Evolutionary conservation across 345 rosid species (phyloP), one percentile per base, ranked within the genome.

Genomic region (Eucalyptus tenuipes): DNA sequence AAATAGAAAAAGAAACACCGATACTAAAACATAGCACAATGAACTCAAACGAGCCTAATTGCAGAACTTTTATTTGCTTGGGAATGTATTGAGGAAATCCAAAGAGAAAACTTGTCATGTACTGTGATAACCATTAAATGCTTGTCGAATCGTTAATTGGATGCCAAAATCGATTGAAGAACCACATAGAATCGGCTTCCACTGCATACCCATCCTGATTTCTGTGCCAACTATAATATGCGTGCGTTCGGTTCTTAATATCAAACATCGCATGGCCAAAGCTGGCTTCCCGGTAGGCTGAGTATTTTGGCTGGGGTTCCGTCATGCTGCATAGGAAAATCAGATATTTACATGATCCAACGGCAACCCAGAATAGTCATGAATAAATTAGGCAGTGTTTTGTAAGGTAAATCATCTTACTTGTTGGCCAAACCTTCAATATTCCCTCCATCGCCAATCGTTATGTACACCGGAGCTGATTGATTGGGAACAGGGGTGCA

Each of bases 211-310:
- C 99, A 91, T 96, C 99, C 10, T 97, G 96, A 89, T 97, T 97
- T 33, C 98, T 91, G 86, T 97, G 98, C 99, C 99, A 97, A 89
- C 93, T 93, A 84, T 92, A 95, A 86, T 89, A 89, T 5, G 99
- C 99, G 12, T 96, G 99, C 6, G 99, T 96, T 89, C 94, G 87
- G 93, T 97, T 97, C 95, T 94, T 93, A 79, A 97, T 95, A 49
- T 93, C 94, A 4, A 96, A 95, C 33, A 93, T 92, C 29, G 98
- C 99, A 22, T 97, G 99, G 12, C 99, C 99, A 33, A 96, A 97
- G 89, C 99, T 97, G 5, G 99, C 98, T 88, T 97, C 99, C 3
- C 99, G 94, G 55, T 87, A 96, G 1, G 99, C 98, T 8, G 99
- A 97, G 93, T 96, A 97, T 8, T 90, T 89, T 11, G 99, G 99